Conservation (phyloP, 2,329 filamentous ascomycete species). For the Tolypocladium tropicale region DNA sequence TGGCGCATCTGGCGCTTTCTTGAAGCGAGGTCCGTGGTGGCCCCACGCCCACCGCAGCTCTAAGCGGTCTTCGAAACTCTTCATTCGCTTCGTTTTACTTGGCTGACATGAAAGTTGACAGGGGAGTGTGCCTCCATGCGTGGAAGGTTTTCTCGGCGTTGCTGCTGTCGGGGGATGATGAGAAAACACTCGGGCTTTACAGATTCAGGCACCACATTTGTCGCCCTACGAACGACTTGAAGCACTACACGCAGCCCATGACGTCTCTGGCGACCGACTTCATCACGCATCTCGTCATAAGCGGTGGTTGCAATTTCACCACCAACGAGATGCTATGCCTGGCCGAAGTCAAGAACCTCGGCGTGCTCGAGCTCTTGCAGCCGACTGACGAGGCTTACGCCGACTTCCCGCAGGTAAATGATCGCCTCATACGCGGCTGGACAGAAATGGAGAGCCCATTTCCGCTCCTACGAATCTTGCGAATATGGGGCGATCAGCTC, state of each 20-base stretch:
- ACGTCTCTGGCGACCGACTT: conserved; percentile 25
- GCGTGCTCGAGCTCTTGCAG: conserved; percentile 35
- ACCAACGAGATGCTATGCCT: conserved; percentile 30
- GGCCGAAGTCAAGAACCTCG: conserved; percentile 33
- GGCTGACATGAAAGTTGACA: conserved; percentile 5
- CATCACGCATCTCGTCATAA: conserved; percentile 30
- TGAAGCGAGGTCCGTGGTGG: conserved; percentile 24
- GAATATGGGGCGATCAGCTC: conserved; percentile 31
- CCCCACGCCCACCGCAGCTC: not conserved
- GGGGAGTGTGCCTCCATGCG: conserved; percentile 26
- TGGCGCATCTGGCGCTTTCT: conserved; percentile 29
- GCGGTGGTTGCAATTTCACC: conserved; percentile 22
- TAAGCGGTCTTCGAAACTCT: not conserved
- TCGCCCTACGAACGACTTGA: conserved; percentile 21
- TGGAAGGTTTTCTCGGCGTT: conserved; percentile 28
- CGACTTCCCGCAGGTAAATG: conserved; percentile 27
- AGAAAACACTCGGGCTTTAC: conserved; percentile 25
- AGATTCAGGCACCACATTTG: conserved; percentile 29
- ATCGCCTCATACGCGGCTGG: conserved; percentile 37
- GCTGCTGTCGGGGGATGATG: conserved; percentile 19
- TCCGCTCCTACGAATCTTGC: conserved; percentile 34
- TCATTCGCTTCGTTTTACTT: not conserved
- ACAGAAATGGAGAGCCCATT: conserved; percentile 30
- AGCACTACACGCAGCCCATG: conserved; percentile 26
- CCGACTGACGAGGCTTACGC: conserved; percentile 17